A percentile compares a stretch with the other conserved stretches of the same genome.
Conservation (phyloP, 2,329 filamentous ascomycete species). For the Biscogniauxia marginata region DNA sequence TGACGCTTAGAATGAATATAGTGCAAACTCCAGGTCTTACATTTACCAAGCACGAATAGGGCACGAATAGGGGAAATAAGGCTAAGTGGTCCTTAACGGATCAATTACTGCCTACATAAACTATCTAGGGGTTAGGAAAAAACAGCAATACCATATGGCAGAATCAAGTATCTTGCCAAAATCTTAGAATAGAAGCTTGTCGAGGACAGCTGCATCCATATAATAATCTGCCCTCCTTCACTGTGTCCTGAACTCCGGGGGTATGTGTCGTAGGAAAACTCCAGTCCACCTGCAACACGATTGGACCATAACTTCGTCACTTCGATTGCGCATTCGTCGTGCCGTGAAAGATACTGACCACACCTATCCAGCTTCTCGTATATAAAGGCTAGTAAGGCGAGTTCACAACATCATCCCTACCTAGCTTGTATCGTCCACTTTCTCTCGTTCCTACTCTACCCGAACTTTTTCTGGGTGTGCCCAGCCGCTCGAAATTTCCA, state of each 20-base stretch:
- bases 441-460: conserved; percentile 51
- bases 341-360: not conserved
- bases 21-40: too few relatives aligned
- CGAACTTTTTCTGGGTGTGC: conserved; percentile 49
- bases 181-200: not conserved
- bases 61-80: not conserved
- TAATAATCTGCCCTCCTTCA: conserved; percentile 7
- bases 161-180: not conserved
- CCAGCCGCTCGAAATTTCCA: conserved; percentile 49
- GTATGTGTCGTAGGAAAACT: conserved; percentile 16
- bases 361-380: too few relatives aligned
- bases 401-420: conserved; percentile 81
- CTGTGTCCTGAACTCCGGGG: conserved; percentile 24
- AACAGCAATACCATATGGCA: not conserved
- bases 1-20: too few relatives aligned
- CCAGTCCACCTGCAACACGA: not conserved
- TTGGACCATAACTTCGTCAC: conserved; percentile 1
- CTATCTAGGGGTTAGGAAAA: conserved; percentile 3
- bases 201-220: not conserved
- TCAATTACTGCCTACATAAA: not conserved
- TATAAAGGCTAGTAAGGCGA: conserved; percentile 59
- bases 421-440: conserved; percentile 69
- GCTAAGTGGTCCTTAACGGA: not conserved
- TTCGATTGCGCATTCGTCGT: not conserved
- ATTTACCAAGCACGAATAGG: not conserved